These are phyloP conservation scores for Gossypioides kirkii DNA, from an alignment of 345 rosid genomes.

Conservation along the genomic window DNA sequence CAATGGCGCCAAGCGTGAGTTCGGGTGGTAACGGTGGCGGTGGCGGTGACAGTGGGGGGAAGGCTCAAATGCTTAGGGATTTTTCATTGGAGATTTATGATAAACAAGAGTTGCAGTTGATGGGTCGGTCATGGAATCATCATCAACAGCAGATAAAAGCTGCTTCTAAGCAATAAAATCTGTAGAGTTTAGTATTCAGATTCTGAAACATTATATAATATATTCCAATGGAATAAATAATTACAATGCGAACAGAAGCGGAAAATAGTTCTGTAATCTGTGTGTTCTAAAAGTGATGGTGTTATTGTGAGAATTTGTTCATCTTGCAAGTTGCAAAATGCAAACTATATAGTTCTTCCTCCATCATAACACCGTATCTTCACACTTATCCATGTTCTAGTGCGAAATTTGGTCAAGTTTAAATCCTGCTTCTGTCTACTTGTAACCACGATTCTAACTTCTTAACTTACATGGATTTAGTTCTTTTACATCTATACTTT, in stretches of 20 bases:
- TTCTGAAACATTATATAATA: neutral
- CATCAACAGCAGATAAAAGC: constrained; percentile 17
- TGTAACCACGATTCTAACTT: no score
- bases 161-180: constrained; percentile 2
- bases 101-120: constrained; percentile 56
- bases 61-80: constrained; percentile 42
- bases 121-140: constrained; percentile 33
- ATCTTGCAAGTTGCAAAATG: constrained; percentile 7
- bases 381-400: neutral
- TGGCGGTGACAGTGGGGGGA: neutral
- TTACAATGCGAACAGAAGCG: neutral
- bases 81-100: constrained; percentile 63
- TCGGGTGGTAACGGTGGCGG: constrained; percentile 16
- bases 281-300: neutral
- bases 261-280: constrained; percentile 4
- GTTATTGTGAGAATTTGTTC: neutral
- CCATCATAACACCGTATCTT: neutral
- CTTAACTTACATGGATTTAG: no score
- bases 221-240: neutral
- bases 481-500: no score
- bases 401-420: neutral
- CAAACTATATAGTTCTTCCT: neutral
- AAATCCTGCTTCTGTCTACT: no score
- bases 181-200: constrained; percentile 1
- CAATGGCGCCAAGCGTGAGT: constrained; percentile 42